phyloP scores from a whole-genome alignment of 306 rosid species.

The Mimosa pudica region DNA sequence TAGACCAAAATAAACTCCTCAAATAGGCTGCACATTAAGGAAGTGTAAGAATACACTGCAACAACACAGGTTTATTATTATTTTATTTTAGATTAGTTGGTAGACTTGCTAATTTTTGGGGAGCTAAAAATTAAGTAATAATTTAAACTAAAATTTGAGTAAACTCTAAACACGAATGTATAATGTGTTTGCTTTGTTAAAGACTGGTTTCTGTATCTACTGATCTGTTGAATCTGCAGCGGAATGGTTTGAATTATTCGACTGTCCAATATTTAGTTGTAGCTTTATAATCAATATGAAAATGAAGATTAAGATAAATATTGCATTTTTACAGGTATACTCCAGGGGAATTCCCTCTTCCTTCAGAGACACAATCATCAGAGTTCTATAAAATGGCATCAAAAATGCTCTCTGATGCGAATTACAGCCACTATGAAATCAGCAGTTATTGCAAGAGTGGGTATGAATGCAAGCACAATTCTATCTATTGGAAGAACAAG shows the following conservation, averaged over 20 bases:
- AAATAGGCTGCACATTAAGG: too few relatives aligned
- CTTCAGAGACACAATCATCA: slow-evolving; percentile 80
- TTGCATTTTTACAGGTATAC: slow-evolving; percentile 61
- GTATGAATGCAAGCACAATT: slow-evolving; percentile 84
- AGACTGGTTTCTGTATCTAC: neutral
- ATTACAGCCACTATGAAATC: slow-evolving; percentile 80
- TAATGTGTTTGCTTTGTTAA: neutral
- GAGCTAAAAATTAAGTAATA: neutral
- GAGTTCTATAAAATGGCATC: slow-evolving; percentile 88
- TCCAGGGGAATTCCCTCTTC: slow-evolving; percentile 88
- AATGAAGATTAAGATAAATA: slow-evolving; percentile 33
- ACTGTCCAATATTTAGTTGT: neutral
- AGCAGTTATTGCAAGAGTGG: slow-evolving; percentile 89
- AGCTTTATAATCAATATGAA: slow-evolving; percentile 28
- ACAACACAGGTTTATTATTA: neutral
- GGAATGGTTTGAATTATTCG: neutral
- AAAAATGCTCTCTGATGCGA: slow-evolving; percentile 57
- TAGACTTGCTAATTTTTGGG: neutral
- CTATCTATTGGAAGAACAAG: slow-evolving; percentile 83
- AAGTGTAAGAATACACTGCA: neutral
- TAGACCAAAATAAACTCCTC: too few relatives aligned
- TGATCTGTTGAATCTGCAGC: neutral
- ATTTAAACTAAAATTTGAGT: neutral
- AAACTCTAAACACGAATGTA: neutral
- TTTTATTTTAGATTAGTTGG: neutral